phyloP scores from a whole-genome alignment of 257 asterid species.

The Buddleja alternifolia region DNA sequence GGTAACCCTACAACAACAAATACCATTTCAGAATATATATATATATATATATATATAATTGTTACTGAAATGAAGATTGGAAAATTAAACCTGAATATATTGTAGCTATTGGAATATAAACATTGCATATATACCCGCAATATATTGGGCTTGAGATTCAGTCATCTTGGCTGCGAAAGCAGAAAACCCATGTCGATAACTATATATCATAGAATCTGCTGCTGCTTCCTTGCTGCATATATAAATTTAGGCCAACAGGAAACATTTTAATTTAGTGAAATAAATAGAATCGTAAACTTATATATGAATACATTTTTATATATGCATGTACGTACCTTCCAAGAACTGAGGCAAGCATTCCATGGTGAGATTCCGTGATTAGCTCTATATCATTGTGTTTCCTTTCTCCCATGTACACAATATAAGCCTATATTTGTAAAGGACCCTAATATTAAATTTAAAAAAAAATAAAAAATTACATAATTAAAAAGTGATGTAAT shows the following conservation, averaged over 20 bases:
- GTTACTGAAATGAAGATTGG: no score
- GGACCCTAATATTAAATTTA: no score
- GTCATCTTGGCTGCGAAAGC: constrained; percentile 55
- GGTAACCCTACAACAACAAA: constrained; percentile 27
- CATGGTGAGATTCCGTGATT: constrained; percentile 39
- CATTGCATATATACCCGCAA: constrained; percentile 37
- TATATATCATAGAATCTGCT: constrained; percentile 38
- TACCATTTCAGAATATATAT: no score
- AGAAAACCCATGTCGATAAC: constrained; percentile 49
- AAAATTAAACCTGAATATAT: no score
- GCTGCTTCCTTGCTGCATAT: constrained; percentile 39
- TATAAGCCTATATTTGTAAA: constrained; percentile 24
- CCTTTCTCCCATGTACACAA: constrained; percentile 48
- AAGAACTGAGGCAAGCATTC: constrained; percentile 40
- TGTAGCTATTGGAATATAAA: no score
- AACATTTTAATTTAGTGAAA: background rate
- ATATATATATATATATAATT: no score
- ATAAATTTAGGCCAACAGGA: no score
- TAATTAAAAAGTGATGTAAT: no score
- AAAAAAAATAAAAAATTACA: no score
- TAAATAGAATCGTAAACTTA: background rate
- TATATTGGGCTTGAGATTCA: constrained; percentile 36
- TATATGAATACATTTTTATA: background rate
- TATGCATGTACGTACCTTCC: constrained; percentile 32
- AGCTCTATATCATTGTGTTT: constrained; percentile 36